A percentile compares a stretch with the other conserved stretches of the same genome.
Conservation (phyloP, 768 basidiomycete genomes). For the Xanthoconium stramineum region DNA sequence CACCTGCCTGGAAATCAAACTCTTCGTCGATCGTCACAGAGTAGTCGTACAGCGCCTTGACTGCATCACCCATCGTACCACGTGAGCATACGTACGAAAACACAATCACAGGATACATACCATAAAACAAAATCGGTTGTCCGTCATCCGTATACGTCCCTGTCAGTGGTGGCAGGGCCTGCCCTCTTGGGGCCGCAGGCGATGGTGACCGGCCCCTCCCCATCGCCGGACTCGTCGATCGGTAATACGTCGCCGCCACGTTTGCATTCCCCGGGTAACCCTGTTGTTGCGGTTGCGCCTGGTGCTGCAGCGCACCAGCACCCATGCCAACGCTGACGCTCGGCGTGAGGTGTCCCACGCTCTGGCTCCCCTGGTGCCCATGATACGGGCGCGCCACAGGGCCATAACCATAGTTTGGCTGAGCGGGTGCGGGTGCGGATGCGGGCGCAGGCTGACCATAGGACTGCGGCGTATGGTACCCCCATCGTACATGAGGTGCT, state of each 20-base stretch:
- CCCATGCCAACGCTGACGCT: no score
- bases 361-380: slow-evolving; percentile 9
- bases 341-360: slow-evolving; percentile 25
- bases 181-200: slow-evolving; percentile 39
- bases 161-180: slow-evolving; percentile 55
- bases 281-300: slow-evolving; percentile 31
- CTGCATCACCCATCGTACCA: slow-evolving; percentile 67
- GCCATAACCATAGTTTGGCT: slow-evolving; percentile 13
- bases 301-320: no score
- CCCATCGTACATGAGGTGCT: slow-evolving; percentile 19
- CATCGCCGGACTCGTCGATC: slow-evolving; percentile 44
- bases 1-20: no score
- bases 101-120: slow-evolving; percentile 35
- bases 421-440: no score
- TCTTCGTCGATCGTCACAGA: no score
- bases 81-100: neutral
- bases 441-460: slow-evolving; percentile 16
- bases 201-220: slow-evolving; percentile 48
- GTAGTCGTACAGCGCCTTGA: no score
- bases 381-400: slow-evolving; percentile 3
- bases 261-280: slow-evolving; percentile 21
- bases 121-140: slow-evolving; percentile 80
- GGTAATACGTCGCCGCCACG: slow-evolving; percentile 37
- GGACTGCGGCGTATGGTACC: slow-evolving; percentile 12
- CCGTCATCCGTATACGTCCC: slow-evolving; percentile 83